Evolutionary conservation across 129 eudicot species (phyloP), one percentile per base, ranked within the genome.

Genomic region (Centrapalus pauciflorus): DNA sequence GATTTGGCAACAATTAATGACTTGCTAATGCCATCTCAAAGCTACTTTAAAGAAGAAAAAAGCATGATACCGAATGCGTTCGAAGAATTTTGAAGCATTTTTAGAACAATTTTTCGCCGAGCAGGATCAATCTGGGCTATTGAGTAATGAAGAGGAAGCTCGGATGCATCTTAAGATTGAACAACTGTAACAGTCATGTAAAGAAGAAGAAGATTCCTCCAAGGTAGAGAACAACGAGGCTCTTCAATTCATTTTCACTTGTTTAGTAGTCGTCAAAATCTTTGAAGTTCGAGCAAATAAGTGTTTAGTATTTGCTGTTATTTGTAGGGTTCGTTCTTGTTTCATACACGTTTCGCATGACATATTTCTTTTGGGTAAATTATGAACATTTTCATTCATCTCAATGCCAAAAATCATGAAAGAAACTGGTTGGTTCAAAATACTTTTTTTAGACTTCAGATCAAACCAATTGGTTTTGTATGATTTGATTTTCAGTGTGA

Each of bases 111-210:
- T n/a, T n/a, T n/a, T n/a, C n/a, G n/a, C n/a, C n/a, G n/a, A n/a
- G n/a, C n/a, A n/a, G n/a, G n/a, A n/a, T n/a, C n/a, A n/a, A n/a
- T n/a, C n/a, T n/a, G n/a, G n/a, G n/a, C n/a, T n/a, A n/a, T n/a
- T n/a, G n/a, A n/a, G 84, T 77, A 29, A 68, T 86, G 94, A 86
- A 83, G 75, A 83, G 94, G 65, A 86, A 80, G 60, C 64, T 83
- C 24, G 88, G 89, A 52, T 86, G 94, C 65, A 23, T 46, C 10
- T 72, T 71, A 1, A 77, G 77, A 23, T 48, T 67, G 50, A 55
- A 70, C 30, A 87, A 85, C 27, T 51, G 64, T 16, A 71, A 86
- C 26, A 79, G 86, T 52, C 93, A 85, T 61, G 80, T 82, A 21
- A 82, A 86, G 78, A 82, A 67, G 82, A 82, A 77, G 71, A 82